Conservation (phyloP, 306 rosid genomes). For the Quercus variabilis region DNA sequence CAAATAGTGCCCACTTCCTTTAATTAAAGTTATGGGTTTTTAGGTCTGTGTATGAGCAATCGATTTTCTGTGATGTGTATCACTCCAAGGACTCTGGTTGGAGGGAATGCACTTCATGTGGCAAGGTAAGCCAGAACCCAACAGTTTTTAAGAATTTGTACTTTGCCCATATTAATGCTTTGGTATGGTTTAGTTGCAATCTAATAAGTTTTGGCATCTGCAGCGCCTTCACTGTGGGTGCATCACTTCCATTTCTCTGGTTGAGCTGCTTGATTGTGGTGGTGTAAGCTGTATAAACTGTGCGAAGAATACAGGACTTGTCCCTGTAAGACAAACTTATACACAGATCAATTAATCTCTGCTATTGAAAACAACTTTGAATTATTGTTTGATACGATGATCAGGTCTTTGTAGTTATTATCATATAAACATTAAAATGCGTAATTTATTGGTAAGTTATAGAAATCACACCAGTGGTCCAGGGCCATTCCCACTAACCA, state of each 20-base stretch:
- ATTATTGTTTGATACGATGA: not conserved
- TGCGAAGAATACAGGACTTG: slow-evolving; percentile 43
- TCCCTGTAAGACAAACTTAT: slow-evolving; percentile 47
- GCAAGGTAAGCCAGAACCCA: slow-evolving; percentile 55
- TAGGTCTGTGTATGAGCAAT: slow-evolving; percentile 89
- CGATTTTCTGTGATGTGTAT: slow-evolving; percentile 65
- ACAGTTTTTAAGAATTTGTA: not conserved
- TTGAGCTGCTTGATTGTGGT: slow-evolving; percentile 79
- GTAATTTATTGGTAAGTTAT: not conserved
- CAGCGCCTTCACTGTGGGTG: slow-evolving; percentile 98
- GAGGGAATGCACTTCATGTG: slow-evolving; percentile 80
- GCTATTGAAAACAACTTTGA: not conserved
- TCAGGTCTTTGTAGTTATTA: not conserved
- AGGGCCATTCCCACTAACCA: not conserved
- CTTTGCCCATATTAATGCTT: slow-evolving; percentile 1
- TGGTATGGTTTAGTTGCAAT: not conserved
- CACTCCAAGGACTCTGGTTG: slow-evolving; percentile 89
- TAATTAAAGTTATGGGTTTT: not conserved
- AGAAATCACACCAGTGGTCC: not conserved
- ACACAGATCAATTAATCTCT: slow-evolving; percentile 7
- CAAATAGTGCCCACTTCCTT: not conserved
- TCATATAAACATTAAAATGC: slow-evolving; percentile 3
- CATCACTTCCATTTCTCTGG: slow-evolving; percentile 61
- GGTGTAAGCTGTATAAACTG: slow-evolving; percentile 82
- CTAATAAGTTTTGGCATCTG: slow-evolving; percentile 20